Percentiles rank a stretch among this genome's conserved stretches.
Evolutionary conservation across 352 stramenopile species (phyloP).

Genomic region (Aphanomyces cochlioides): DNA sequence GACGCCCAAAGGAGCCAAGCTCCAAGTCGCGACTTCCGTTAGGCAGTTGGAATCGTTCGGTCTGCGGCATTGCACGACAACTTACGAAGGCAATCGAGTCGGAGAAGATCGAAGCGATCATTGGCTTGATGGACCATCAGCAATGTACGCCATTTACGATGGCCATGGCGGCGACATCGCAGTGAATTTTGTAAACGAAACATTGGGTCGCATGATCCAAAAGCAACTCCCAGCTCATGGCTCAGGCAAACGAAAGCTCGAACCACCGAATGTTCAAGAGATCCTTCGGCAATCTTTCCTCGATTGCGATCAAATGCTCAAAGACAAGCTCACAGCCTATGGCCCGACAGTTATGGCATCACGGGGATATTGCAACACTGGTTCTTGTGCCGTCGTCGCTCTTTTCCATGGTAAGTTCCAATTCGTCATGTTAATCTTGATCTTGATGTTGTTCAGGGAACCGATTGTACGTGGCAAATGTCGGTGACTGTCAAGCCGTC

Average conservation of each 20-base stretch:
- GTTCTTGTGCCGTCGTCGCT: slow-evolving; percentile 56
- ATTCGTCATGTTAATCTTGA: background rate
- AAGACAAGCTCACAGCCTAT: slow-evolving; percentile 49
- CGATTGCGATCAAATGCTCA: slow-evolving; percentile 55
- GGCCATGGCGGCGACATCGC: slow-evolving; percentile 61
- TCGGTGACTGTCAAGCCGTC: slow-evolving; percentile 88
- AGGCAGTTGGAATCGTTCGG: slow-evolving; percentile 8
- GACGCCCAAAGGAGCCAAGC: slow-evolving; percentile 27
- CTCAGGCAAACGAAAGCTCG: slow-evolving; percentile 34
- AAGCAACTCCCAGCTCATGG: slow-evolving; percentile 23
- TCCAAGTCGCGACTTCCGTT: slow-evolving; percentile 8
- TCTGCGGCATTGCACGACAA: slow-evolving; percentile 30
- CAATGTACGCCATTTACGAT: slow-evolving; percentile 57
- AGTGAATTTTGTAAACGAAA: slow-evolving; percentile 43
- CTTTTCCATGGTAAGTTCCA: slow-evolving; percentile 49
- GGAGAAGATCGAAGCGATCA: slow-evolving; percentile 28
- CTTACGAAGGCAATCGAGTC: slow-evolving; percentile 26
- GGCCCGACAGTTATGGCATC: slow-evolving; percentile 43
- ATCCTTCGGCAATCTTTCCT: slow-evolving; percentile 37
- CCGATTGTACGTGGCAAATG: slow-evolving; percentile 82
- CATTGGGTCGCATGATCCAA: background rate
- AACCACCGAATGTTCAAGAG: background rate
- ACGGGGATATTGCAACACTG: slow-evolving; percentile 69
- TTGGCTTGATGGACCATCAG: background rate
- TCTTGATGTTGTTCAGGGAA: slow-evolving; percentile 3